phyloP scores from a whole-genome alignment of 2,329 filamentous ascomycete genomes.

The Aspergillus eucalypticola region DNA sequence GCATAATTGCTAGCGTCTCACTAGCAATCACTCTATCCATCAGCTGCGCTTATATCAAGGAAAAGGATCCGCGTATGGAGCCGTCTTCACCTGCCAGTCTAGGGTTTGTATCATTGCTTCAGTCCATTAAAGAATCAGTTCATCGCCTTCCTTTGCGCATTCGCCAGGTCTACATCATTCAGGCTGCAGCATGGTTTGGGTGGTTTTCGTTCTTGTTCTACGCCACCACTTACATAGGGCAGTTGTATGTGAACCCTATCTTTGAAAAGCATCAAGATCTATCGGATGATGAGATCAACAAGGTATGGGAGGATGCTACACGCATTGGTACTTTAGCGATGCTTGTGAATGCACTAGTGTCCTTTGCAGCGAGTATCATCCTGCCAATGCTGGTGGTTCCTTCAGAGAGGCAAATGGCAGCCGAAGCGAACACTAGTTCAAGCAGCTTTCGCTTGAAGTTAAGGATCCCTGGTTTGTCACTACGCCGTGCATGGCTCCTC shows the following conservation, averaged over 20 bases:
- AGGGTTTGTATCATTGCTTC: constrained; percentile 76
- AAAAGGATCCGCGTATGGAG: constrained; percentile 76
- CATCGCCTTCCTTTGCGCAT: constrained; percentile 77
- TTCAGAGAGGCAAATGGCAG: constrained; percentile 56
- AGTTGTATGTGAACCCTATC: constrained; percentile 83
- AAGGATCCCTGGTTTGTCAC: constrained; percentile 50
- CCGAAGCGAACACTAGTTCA: neutral
- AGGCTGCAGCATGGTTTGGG: constrained; percentile 86
- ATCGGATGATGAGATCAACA: constrained; percentile 71
- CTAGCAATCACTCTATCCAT: constrained; percentile 69
- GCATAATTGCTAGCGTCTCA: constrained; percentile 78
- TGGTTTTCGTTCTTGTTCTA: constrained; percentile 96
- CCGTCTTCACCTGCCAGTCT: constrained; percentile 59
- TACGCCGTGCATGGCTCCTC: constrained; percentile 79
- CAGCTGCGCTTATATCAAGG: constrained; percentile 67
- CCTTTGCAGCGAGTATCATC: constrained; percentile 75
- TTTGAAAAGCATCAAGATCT: constrained; percentile 76
- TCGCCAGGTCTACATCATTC: constrained; percentile 73
- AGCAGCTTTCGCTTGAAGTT: neutral
- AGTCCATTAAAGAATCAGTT: constrained; percentile 71
- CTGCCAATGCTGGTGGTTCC: constrained; percentile 83
- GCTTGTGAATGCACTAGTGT: constrained; percentile 81
- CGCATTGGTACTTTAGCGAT: constrained; percentile 84
- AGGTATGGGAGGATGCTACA: constrained; percentile 78
- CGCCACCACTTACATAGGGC: constrained; percentile 86